A percentile compares a stretch with the other conserved stretches of the same genome.
Evolutionary conservation across 2,329 filamentous ascomycete genomes (phyloP).

Genomic region (Aureobasidium leucospermi): DNA sequence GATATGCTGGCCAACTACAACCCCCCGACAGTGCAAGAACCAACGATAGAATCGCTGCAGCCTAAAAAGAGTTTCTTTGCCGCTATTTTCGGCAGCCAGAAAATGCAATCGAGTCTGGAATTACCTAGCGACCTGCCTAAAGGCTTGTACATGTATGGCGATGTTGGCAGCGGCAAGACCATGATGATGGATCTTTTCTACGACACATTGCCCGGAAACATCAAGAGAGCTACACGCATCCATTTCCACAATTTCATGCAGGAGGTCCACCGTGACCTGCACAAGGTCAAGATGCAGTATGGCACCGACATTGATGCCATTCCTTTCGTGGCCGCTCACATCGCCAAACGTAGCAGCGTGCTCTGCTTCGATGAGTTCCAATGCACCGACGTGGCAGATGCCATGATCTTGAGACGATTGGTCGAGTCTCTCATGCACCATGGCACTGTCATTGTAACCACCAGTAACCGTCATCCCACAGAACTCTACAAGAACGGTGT

Average conservation of each 20-base stretch:
- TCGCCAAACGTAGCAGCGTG: conserved; percentile 76
- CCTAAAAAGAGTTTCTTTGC: conserved; percentile 48
- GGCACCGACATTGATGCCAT: conserved; percentile 86
- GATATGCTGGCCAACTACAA: conserved; percentile 69
- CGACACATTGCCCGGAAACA: conserved; percentile 76
- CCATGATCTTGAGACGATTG: conserved; percentile 87
- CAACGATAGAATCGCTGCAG: conserved; percentile 63
- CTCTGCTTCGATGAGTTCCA: conserved; percentile 99
- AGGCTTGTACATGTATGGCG: conserved; percentile 89
- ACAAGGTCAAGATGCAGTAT: conserved; percentile 81
- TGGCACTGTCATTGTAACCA: conserved; percentile 93
- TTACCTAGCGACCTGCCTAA: conserved; percentile 55
- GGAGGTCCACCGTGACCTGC: conserved; percentile 83
- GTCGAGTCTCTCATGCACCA: conserved; percentile 91
- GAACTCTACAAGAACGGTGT: conserved; percentile 98
- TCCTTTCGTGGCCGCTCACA: conserved; percentile 89
- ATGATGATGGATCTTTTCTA: conserved; percentile 99
- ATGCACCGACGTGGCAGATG: conserved; percentile 95
- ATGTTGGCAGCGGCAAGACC: conserved; percentile 95
- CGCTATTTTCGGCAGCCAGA: conserved; percentile 51
- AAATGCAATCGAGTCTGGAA: neutral
- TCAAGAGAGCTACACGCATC: conserved; percentile 79
- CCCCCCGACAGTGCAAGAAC: conserved; percentile 67
- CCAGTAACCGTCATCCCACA: conserved; percentile 91
- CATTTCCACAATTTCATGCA: conserved; percentile 99